Evolutionary conservation across 1,139 yeast species (phyloP).

Genomic region (Hanseniaspora uvarum): DNA sequence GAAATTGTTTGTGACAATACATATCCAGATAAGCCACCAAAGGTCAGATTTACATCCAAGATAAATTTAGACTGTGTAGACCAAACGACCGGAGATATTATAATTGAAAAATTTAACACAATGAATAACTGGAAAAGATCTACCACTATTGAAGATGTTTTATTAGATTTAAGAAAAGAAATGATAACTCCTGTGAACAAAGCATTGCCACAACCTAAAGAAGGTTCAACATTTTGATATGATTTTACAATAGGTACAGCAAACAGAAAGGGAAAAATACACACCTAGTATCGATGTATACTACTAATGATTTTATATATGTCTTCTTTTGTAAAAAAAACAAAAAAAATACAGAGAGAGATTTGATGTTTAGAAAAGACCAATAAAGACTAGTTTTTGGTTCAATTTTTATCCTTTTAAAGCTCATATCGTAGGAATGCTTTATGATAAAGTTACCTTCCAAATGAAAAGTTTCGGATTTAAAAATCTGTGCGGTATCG

Average conservation of each 20-base stretch:
- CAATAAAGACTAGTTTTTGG: no score
- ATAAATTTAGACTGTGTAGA: conserved; percentile 88
- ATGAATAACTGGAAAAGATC: conserved; percentile 77
- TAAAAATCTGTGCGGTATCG: not conserved
- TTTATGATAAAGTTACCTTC: no score
- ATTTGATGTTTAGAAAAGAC: no score
- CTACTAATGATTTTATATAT: no score
- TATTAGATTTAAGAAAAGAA: conserved; percentile 74
- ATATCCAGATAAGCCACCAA: conserved; percentile 86
- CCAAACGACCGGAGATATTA: conserved; percentile 51
- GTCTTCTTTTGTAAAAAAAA: no score
- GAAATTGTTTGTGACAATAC: conserved; percentile 69
- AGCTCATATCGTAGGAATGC: no score
- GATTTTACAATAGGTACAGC: no score
- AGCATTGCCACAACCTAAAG: conserved; percentile 82
- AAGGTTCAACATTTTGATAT: conserved; percentile 57
- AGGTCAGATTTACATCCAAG: conserved; percentile 65
- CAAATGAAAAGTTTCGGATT: no score
- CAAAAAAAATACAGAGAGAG: no score
- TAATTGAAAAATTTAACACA: conserved; percentile 52
- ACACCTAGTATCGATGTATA: no score
- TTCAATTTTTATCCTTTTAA: no score
- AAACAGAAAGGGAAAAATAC: no score
- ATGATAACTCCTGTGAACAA: conserved; percentile 81
- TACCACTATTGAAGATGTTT: conserved; percentile 82